These are phyloP conservation scores for Cryptococcus neoformans DNA, from an alignment of 1,284 basidiomycete species.

Conservation along the genomic window DNA sequence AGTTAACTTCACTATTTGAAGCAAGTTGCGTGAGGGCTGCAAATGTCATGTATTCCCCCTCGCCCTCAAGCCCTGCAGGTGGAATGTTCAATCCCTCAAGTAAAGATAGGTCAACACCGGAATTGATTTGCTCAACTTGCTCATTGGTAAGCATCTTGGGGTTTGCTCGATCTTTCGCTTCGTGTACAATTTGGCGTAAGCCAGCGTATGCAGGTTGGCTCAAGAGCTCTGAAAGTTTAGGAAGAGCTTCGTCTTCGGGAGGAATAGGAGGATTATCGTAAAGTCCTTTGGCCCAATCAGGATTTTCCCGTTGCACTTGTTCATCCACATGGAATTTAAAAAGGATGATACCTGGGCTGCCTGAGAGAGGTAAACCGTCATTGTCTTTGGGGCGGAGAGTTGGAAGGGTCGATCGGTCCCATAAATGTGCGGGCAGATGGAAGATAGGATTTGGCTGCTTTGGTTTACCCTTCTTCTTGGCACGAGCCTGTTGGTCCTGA, in stretches of 20 bases:
- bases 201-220: slow-evolving; percentile 21
- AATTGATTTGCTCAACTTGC: slow-evolving; percentile 28
- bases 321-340: slow-evolving; percentile 47
- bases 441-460: slow-evolving; percentile 45
- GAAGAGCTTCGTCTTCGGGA: slow-evolving; percentile 30
- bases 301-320: slow-evolving; percentile 29
- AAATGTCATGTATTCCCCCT: slow-evolving; percentile 18
- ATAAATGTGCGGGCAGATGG: slow-evolving; percentile 39
- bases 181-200: slow-evolving; percentile 25
- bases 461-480: slow-evolving; percentile 39
- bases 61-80: background rate
- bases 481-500: slow-evolving; percentile 24
- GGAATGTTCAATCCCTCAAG: background rate
- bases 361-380: slow-evolving; percentile 33
- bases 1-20: slow-evolving; percentile 6
- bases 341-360: slow-evolving; percentile 33
- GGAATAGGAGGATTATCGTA: slow-evolving; percentile 46
- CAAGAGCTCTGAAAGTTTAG: slow-evolving; percentile 33
- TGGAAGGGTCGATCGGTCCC: slow-evolving; percentile 36
- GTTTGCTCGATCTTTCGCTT: slow-evolving; percentile 13
- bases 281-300: slow-evolving; percentile 42
- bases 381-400: slow-evolving; percentile 34
- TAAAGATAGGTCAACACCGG: slow-evolving; percentile 6
- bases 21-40: slow-evolving; percentile 15
- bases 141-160: slow-evolving; percentile 16